Evolutionary conservation across 305 asterid genomes (phyloP), one percentile per base, ranked within the genome.

Genomic region (Solanum aculeatissimum): DNA sequence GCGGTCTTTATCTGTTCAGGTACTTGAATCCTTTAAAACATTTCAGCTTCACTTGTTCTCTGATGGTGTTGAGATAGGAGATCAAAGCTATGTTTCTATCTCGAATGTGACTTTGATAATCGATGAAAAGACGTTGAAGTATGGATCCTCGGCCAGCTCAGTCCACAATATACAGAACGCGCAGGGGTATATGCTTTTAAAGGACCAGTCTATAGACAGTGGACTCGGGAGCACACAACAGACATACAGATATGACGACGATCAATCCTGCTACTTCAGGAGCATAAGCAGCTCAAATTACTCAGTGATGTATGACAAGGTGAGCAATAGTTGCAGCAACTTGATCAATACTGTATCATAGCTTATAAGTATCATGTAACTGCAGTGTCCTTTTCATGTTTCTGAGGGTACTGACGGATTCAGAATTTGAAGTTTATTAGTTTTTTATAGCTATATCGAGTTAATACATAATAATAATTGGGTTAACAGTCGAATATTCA

Each of bases 181-280:
- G 2, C 84, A 89, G n/a, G 94, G 97, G 0, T 58, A 25, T 21
- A 91, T 94, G 92, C 82, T 90, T 62, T 92, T 96, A 82, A 95
- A 92, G 80, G 96, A 91, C 2, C 91, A 87, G 81, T 87, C 88
- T 25, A 89, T 89, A 10, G 86, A 89, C 9, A 83, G 86, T 74
- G 98, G 98, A 83, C 25, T 91, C 70, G 99, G 94, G 47, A 93
- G 93, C 87, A 93, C 93, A 8, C 92, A 91, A 75, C 99, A 93
- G 83, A 89, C 62, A 43, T 91, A 92, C 78, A 53, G 18, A 9
- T 93, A 87, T 27, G 53, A 54, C 1, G 89, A 91, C 27, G 87
- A 87, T 47, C 71, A 85, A 45, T 85, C 51, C 29, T 94, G 99
- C 86, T 96, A 94, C 83, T 89, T 81, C 66, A 93, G 99, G 88